These are phyloP conservation scores for Lactarius trivialis DNA, from an alignment of 768 basidiomycete species.

Conservation along the genomic window DNA sequence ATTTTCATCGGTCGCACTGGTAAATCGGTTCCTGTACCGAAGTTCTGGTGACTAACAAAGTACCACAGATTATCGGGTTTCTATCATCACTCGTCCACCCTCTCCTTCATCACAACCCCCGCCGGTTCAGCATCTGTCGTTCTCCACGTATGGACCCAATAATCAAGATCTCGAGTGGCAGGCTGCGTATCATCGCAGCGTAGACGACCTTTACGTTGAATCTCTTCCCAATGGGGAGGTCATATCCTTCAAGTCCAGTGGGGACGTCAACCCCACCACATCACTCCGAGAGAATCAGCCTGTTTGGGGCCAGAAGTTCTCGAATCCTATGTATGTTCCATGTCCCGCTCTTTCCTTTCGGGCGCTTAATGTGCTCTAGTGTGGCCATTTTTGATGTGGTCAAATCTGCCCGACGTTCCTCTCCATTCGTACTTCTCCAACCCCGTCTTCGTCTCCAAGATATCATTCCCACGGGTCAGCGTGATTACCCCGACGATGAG, in stretches of 20 bases:
- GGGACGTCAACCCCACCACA: conserved; percentile 28
- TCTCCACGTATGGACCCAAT: conserved; percentile 91
- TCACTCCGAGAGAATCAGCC: conserved; percentile 33
- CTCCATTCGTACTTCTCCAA: conserved; percentile 82
- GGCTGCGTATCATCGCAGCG: conserved; percentile 63
- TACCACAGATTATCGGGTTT: conserved; percentile 74
- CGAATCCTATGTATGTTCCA: conserved; percentile 56
- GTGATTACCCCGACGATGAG: conserved; percentile 47
- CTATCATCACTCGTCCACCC: conserved; percentile 60
- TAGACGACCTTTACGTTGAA: conserved; percentile 78
- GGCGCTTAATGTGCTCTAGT: conserved; percentile 35
- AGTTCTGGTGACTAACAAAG: neutral
- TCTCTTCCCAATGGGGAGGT: conserved; percentile 73
- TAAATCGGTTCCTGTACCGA: conserved; percentile 29
- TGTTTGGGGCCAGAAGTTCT: conserved; percentile 56
- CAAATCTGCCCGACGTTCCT: conserved; percentile 36
- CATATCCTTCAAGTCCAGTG: conserved; percentile 56
- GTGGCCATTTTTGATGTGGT: conserved; percentile 83
- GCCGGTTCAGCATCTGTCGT: conserved; percentile 74
- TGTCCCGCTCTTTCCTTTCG: neutral
- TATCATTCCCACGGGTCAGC: conserved; percentile 47
- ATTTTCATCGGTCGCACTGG: conserved; percentile 65
- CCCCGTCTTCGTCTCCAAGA: conserved; percentile 73
- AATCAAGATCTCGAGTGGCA: conserved; percentile 75
- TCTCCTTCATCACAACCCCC: conserved; percentile 32